Percentiles rank a stretch among this genome's conserved stretches.
Evolutionary conservation across 352 stramenopile genomes (phyloP).

Genomic region (Phytophthora megakarya): DNA sequence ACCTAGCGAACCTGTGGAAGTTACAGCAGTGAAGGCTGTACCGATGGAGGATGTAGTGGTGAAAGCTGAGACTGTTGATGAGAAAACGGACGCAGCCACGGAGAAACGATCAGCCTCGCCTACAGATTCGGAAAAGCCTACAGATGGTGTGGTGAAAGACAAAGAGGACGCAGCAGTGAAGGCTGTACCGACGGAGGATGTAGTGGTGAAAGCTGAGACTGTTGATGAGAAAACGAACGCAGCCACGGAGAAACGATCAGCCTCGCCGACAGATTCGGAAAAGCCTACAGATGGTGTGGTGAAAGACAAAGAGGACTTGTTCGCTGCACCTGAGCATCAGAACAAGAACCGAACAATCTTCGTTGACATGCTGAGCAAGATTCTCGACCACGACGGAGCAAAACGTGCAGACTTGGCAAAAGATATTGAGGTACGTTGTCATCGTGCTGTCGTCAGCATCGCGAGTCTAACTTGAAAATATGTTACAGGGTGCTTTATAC

Average conservation of each 20-base stretch:
- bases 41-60: background rate
- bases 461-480: conserved; percentile 6
- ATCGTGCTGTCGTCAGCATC: background rate
- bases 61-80: conserved; percentile 12
- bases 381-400: conserved; percentile 50
- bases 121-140: conserved; percentile 11
- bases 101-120: conserved; percentile 15
- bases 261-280: conserved; percentile 7
- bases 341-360: conserved; percentile 67
- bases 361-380: conserved; percentile 71
- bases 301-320: conserved; percentile 31
- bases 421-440: conserved; percentile 64
- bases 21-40: conserved; percentile 3
- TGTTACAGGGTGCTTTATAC: conserved; percentile 61
- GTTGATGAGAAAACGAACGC: background rate
- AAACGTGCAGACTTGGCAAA: conserved; percentile 51
- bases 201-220: conserved; percentile 11
- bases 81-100: conserved; percentile 1
- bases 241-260: conserved; percentile 11
- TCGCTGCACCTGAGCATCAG: conserved; percentile 45
- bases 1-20: background rate
- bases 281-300: background rate
- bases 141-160: background rate
- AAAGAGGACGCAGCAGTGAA: conserved; percentile 4
- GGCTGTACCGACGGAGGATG: background rate